Conservation (phyloP, 164 flowering plant species). For the Magnolia changhungtana region DNA sequence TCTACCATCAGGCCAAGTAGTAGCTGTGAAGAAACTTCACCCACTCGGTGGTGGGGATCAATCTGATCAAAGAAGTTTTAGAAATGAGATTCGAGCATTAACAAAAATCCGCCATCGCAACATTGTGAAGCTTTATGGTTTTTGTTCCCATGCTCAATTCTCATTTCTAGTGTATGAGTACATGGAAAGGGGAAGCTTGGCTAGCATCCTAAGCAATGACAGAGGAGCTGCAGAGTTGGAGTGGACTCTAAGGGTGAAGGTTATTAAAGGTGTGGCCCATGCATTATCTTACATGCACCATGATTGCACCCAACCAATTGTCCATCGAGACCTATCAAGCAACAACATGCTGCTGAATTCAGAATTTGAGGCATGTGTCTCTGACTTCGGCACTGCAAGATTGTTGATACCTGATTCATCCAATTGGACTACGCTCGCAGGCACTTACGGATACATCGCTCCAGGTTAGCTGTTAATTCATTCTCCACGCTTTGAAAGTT, state of each 20-base stretch:
- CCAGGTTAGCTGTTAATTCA: slow-evolving; percentile 14
- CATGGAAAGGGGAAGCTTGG: slow-evolving; percentile 19
- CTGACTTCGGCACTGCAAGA: slow-evolving; percentile 22
- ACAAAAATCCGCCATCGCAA: slow-evolving; percentile 20
- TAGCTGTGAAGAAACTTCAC: slow-evolving; percentile 53
- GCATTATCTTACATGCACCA: slow-evolving; percentile 22
- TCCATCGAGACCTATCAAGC: slow-evolving; percentile 19
- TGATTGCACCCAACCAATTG: slow-evolving; percentile 13
- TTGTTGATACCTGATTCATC: slow-evolving; percentile 12
- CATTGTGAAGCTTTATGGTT: slow-evolving; percentile 21
- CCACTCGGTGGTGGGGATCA: slow-evolving; percentile 15
- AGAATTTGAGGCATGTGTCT: slow-evolving; percentile 11
- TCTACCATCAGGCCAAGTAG: slow-evolving; percentile 34
- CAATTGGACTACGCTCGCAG: slow-evolving; percentile 10
- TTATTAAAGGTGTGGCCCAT: slow-evolving; percentile 14
- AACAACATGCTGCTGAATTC: slow-evolving; percentile 14
- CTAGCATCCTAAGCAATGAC: not conserved
- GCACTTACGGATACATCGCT: slow-evolving; percentile 20
- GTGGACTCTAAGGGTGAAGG: slow-evolving; percentile 11
- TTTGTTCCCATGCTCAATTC: not conserved
- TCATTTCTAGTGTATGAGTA: slow-evolving; percentile 18
- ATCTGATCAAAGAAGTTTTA: not conserved
- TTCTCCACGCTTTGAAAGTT: not conserved
- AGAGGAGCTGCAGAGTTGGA: slow-evolving; percentile 12
- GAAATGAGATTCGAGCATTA: slow-evolving; percentile 14